Conservation (phyloP, 75 land plant genomes). For the Ceratopteris richardii region DNA sequence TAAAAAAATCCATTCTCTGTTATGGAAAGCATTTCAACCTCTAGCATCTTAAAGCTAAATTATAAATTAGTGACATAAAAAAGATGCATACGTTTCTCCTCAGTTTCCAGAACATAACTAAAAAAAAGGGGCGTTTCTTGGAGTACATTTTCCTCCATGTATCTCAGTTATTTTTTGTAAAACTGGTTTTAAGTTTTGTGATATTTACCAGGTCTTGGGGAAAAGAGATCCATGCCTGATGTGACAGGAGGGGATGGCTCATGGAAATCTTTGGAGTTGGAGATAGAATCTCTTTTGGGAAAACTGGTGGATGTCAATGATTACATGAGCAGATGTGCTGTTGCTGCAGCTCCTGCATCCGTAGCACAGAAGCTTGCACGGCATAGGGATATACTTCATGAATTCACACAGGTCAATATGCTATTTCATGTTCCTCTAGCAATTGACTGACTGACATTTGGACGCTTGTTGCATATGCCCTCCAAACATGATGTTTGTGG, state of each 20-base stretch:
- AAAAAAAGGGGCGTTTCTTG: no score
- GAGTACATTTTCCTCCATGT: no score
- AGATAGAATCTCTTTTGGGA: conserved; percentile 85
- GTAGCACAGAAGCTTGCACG: conserved; percentile 92
- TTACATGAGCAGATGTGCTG: conserved; percentile 89
- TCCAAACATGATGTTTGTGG: no score
- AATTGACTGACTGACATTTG: no score
- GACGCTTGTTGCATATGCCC: no score
- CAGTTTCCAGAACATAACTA: no score
- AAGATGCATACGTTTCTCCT: no score
- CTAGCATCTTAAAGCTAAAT: no score
- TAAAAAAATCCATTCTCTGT: no score
- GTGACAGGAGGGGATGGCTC: conserved; percentile 27
- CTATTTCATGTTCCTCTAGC: neutral
- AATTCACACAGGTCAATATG: conserved; percentile 73
- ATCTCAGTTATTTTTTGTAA: no score
- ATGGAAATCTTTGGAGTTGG: conserved; percentile 99
- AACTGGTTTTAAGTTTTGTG: neutral
- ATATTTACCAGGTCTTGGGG: conserved; percentile 7
- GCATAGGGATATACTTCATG: conserved; percentile 92
- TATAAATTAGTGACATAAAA: no score
- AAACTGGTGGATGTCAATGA: conserved; percentile 86
- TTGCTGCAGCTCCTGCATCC: conserved; percentile 77
- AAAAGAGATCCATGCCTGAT: conserved; percentile 11
- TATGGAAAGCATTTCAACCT: no score